phyloP scores from a whole-genome alignment of 345 rosid genomes.

The Salix purpurea region DNA sequence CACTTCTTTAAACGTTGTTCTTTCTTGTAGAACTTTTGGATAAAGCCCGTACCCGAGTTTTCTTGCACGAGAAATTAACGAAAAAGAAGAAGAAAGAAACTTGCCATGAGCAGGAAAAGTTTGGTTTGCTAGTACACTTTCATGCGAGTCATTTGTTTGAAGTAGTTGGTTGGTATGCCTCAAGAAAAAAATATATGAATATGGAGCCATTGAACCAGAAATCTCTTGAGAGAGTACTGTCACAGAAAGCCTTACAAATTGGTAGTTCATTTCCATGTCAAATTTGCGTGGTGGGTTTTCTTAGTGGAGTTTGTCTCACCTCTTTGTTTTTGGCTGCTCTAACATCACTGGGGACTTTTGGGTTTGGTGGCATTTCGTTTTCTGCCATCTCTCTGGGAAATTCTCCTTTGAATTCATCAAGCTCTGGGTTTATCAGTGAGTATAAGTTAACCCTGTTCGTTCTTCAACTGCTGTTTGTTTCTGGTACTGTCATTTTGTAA shows the following conservation, averaged over 20 bases:
- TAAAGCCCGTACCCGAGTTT: constrained; percentile 10
- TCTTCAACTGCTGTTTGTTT: not conserved
- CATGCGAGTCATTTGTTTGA: constrained; percentile 23
- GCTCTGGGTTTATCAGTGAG: constrained; percentile 50
- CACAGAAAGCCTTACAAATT: constrained; percentile 79
- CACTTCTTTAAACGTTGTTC: constrained; percentile 12
- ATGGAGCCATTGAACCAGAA: constrained; percentile 63
- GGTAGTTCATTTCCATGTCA: constrained; percentile 88
- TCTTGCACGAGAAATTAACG: not conserved
- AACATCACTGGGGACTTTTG: constrained; percentile 65
- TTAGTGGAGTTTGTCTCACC: constrained; percentile 82
- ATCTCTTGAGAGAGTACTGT: constrained; percentile 70
- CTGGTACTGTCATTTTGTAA: not conserved
- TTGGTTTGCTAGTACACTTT: constrained; percentile 2
- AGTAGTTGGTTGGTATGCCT: constrained; percentile 14
- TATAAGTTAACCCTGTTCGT: not conserved
- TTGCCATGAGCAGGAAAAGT: not conserved
- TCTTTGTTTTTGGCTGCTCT: constrained; percentile 79
- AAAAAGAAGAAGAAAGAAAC: not conserved
- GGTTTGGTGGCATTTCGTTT: constrained; percentile 48
- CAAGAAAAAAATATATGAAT: not conserved
- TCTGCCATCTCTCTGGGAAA: constrained; percentile 36
- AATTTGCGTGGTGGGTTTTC: constrained; percentile 82
- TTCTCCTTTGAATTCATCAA: constrained; percentile 65
- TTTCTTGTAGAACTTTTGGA: constrained; percentile 13